Conservation (phyloP, 2,329 filamentous ascomycete genomes). For the Coniochaeta sp. region DNA sequence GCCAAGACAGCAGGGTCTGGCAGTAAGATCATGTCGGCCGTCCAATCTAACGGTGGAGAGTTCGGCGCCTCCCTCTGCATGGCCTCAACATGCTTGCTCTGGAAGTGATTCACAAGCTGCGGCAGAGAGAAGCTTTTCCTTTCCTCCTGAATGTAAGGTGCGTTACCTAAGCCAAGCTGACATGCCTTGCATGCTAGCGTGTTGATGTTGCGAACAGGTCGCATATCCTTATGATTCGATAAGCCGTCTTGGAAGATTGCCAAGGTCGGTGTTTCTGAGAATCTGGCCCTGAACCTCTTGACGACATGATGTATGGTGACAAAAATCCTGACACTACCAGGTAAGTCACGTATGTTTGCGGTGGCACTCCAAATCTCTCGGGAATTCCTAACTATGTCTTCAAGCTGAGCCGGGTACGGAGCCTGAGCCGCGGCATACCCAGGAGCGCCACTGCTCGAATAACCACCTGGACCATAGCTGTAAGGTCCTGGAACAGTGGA, state of each 20-base stretch:
- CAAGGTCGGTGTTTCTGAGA: constrained; percentile 48
- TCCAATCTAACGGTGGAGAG: constrained; percentile 31
- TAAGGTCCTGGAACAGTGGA: constrained; percentile 10
- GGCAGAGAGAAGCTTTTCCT: constrained; percentile 45
- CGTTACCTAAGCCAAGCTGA: constrained; percentile 24
- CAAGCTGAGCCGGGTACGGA: constrained; percentile 37
- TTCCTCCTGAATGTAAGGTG: constrained; percentile 18
- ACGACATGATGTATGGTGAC: constrained; percentile 57
- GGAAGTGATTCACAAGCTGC: constrained; percentile 52
- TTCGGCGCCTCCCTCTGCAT: constrained; percentile 12
- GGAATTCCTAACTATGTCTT: constrained; percentile 45
- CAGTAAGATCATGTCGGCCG: constrained; percentile 36
- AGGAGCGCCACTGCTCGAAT: constrained; percentile 14
- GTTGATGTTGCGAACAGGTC: constrained; percentile 44
- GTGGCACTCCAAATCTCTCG: constrained; percentile 57
- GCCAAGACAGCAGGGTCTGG: constrained; percentile 24
- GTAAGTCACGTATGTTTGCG: constrained; percentile 50
- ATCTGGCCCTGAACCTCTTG: constrained; percentile 48
- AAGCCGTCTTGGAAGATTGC: constrained; percentile 52
- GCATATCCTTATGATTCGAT: constrained; percentile 49
- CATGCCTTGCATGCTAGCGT: constrained; percentile 50
- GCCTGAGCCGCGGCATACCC: constrained; percentile 22
- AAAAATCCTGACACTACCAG: constrained; percentile 54
- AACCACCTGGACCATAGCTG: constrained; percentile 12
- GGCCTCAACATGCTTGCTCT: constrained; percentile 30